Evolutionary conservation across 179 eudicot genomes (phyloP).

Genomic region (Dionaea muscipula): DNA sequence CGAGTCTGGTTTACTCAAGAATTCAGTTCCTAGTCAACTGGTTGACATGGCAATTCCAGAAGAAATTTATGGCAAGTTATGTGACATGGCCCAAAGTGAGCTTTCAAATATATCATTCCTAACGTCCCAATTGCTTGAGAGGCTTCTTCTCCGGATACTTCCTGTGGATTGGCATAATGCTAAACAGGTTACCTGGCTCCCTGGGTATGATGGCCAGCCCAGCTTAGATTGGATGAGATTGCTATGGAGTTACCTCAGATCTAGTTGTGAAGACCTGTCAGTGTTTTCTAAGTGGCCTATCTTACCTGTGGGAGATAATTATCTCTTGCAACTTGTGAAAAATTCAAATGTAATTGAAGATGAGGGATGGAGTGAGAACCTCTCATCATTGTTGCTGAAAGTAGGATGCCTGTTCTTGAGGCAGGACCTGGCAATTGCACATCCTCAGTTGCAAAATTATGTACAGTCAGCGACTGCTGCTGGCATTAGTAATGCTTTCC

Average conservation of each 20-base stretch:
- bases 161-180: slow-evolving; percentile 86
- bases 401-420: slow-evolving; percentile 78
- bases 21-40: slow-evolving; percentile 63
- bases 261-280: slow-evolving; percentile 62
- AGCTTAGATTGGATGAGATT: slow-evolving; percentile 78
- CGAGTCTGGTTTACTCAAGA: slow-evolving; percentile 80
- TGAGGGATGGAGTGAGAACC: slow-evolving; percentile 98
- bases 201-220: slow-evolving; percentile 71
- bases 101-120: slow-evolving; percentile 68
- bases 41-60: slow-evolving; percentile 63
- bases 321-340: slow-evolving; percentile 65
- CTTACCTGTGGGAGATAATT: slow-evolving; percentile 70
- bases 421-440: slow-evolving; percentile 54
- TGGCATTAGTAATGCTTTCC: slow-evolving; percentile 71
- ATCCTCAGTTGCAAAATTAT: slow-evolving; percentile 52
- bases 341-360: slow-evolving; percentile 83
- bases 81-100: slow-evolving; percentile 62
- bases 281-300: slow-evolving; percentile 90
- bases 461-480: slow-evolving; percentile 77
- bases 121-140: slow-evolving; percentile 73
- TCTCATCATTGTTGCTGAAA: slow-evolving; percentile 69
- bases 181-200: slow-evolving; percentile 73
- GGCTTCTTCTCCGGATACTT: slow-evolving; percentile 57
- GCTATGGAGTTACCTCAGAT: slow-evolving; percentile 67
- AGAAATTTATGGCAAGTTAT: slow-evolving; percentile 51